These are phyloP conservation scores for Takakia lepidozioides DNA, from an alignment of 225 moss, liverwort and hornwort genomes.

Conservation along the genomic window DNA sequence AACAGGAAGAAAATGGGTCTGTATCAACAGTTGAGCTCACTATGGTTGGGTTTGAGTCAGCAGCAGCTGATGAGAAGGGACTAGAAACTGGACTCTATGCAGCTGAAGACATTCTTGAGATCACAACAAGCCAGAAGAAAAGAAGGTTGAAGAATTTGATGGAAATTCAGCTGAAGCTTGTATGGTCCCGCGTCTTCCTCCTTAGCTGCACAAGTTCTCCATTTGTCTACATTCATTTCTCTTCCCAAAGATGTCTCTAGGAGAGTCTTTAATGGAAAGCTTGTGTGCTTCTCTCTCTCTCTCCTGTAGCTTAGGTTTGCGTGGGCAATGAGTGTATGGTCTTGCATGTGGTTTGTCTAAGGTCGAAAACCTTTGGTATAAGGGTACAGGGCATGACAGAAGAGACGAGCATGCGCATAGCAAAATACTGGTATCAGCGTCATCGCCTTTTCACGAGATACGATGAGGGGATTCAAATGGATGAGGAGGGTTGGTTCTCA, in stretches of 20 bases:
- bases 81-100: conserved; percentile 8
- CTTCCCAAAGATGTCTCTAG: too few species aligned
- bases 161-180: conserved; percentile 34
- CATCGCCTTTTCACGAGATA: conserved; percentile 69
- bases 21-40: too few species aligned
- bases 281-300: too few species aligned
- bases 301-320: too few species aligned
- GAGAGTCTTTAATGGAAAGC: too few species aligned
- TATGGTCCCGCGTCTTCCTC: too few species aligned
- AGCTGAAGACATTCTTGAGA: conserved; percentile 4
- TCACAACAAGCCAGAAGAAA: conserved; percentile 15
- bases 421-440: conserved; percentile 87
- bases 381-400: conserved; percentile 25
- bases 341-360: too few species aligned
- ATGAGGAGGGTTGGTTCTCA: conserved; percentile 98
- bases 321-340: too few species aligned
- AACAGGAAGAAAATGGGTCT: too few species aligned
- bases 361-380: too few species aligned
- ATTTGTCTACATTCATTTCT: too few species aligned
- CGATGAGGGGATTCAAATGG: conserved; percentile 86
- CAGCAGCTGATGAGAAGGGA: conserved; percentile 8
- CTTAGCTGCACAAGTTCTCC: too few species aligned
- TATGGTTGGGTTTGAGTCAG: background rate
- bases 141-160: conserved; percentile 13
- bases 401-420: conserved; percentile 38